These are phyloP conservation scores for Cinnamomum micranthum DNA, from an alignment of 164 flowering plant species.

Conservation along the genomic window DNA sequence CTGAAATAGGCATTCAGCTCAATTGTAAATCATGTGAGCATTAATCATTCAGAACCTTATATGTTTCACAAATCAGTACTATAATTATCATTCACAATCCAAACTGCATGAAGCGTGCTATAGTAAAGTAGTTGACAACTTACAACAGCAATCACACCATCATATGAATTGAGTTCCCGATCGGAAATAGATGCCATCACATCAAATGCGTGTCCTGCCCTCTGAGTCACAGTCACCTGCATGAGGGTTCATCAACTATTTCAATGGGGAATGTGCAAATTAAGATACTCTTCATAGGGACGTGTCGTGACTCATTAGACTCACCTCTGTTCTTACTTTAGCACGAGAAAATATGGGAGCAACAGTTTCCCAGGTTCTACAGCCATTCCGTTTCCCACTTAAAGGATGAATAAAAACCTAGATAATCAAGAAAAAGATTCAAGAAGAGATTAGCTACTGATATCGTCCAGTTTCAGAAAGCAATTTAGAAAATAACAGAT, in stretches of 20 bases:
- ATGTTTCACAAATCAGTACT: background rate
- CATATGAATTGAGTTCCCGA: constrained; percentile 62
- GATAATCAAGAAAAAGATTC: constrained; percentile 19
- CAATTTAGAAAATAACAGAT: background rate
- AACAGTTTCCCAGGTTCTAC: constrained; percentile 69
- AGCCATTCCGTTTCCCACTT: constrained; percentile 85
- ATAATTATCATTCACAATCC: background rate
- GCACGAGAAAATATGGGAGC: constrained; percentile 77
- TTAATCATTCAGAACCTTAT: background rate
- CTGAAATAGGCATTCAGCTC: background rate
- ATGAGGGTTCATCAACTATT: constrained; percentile 1
- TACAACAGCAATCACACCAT: constrained; percentile 89
- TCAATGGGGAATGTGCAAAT: background rate
- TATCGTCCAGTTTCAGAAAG: background rate
- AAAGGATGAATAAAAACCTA: constrained; percentile 87
- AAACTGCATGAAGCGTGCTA: background rate
- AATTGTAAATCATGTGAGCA: background rate
- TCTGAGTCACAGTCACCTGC: constrained; percentile 78
- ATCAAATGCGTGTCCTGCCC: constrained; percentile 90
- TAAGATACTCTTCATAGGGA: background rate
- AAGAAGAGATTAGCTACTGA: constrained; percentile 13
- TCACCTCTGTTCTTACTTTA: constrained; percentile 76
- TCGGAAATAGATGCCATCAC: constrained; percentile 55
- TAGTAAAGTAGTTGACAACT: constrained; percentile 26
- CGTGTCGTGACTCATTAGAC: background rate